These are phyloP conservation scores for Auxenochlorella pyrenoidosa DNA, from an alignment of 139 green algal species.

Conservation along the genomic window DNA sequence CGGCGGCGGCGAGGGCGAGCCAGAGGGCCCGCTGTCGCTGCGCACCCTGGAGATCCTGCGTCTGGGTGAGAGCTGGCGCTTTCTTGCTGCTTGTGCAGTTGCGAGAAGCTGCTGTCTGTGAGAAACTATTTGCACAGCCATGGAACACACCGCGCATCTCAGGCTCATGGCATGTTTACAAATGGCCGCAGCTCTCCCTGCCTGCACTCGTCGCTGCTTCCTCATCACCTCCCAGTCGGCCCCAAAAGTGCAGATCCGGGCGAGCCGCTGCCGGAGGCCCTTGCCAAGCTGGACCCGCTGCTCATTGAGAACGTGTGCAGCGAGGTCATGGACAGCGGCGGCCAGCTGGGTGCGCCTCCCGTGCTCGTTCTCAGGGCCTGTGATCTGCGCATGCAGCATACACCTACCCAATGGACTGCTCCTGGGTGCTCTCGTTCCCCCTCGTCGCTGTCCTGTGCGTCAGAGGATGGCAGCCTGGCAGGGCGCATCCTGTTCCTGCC, in stretches of 20 bases:
- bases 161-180: too few species aligned
- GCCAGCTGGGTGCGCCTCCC: slow-evolving; percentile 17
- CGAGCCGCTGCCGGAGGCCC: slow-evolving; percentile 68
- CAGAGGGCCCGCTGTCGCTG: slow-evolving; percentile 59
- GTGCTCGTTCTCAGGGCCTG: neutral
- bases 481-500: neutral
- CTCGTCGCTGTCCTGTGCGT: too few species aligned
- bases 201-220: too few species aligned
- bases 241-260: slow-evolving; percentile 39
- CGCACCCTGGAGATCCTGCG: slow-evolving; percentile 70
- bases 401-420: too few species aligned
- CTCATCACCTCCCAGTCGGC: too few species aligned
- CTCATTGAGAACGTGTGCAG: slow-evolving; percentile 81
- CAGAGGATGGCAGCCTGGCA: too few species aligned
- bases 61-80: neutral
- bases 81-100: neutral
- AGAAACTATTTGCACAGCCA: neutral
- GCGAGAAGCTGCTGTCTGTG: too few species aligned
- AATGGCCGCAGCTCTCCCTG: too few species aligned
- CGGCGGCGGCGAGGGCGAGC: slow-evolving; percentile 36
- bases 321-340: slow-evolving; percentile 72
- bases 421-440: too few species aligned
- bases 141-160: neutral
- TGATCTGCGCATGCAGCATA: too few species aligned
- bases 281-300: slow-evolving; percentile 68